Evolutionary conservation across 1,284 basidiomycete species (phyloP), one percentile per base, ranked within the genome.

Genomic region (Heimioporus punctisporus): DNA sequence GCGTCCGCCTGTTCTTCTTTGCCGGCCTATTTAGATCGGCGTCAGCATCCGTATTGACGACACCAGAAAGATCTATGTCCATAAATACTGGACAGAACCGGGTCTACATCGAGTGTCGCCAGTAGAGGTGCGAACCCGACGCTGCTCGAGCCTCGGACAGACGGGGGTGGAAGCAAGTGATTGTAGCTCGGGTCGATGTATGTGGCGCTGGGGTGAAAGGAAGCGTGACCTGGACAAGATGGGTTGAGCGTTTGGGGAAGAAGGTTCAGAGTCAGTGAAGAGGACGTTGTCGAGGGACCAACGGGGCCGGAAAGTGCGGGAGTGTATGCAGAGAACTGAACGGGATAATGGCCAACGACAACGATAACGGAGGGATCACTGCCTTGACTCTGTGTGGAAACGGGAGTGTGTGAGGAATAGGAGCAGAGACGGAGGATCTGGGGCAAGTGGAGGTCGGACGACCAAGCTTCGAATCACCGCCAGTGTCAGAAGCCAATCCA

Each of bases 141-240:
- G 6, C 6, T 11, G 19, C 21, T 41, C 14, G 24, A 25, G n/a
- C n/a, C n/a, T n/a, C n/a, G n/a, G n/a, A 4, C 23, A 6, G 10
- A 65, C 48, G 41, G 63, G 57, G 12, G 60, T 64, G 11, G 61
- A 62, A 21, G 37, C 54, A 6, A 34, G 47, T 6, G 61, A 62
- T 15, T 52, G 23, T 0, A 58, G 52, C 0, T 25, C 37, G 58
- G 43, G 46, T 37, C 34, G 34, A 14, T n/a, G n/a, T n/a, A 37
- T 37, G 34, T 17, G 15, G 34, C 34, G 34, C 19, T 1, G 34
- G 34, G 34, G 34, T 37, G 34, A n/a, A 57, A 58, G 17, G 59
- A 54, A 24, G 61, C 43, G 1, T 45, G 42, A 31, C 52, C 53
- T 0, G 43, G 34, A 5, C 15, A 14, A 19, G 14, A 8, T 8